Evolutionary conservation across 1,284 basidiomycete genomes (phyloP).

Genomic region (Pseudozyma hubeiensis): DNA sequence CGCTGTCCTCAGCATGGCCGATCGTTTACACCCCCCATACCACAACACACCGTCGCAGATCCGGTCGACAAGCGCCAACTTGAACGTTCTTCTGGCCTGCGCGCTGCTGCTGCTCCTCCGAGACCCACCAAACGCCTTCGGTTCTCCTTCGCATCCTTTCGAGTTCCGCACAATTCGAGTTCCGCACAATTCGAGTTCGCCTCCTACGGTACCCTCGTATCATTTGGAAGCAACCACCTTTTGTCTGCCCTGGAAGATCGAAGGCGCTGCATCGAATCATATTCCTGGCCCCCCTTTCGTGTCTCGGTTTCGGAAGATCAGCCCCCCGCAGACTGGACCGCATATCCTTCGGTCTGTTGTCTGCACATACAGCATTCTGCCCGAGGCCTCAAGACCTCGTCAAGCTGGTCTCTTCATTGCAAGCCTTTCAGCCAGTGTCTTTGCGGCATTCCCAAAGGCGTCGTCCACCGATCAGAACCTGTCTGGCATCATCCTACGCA

Average conservation of each 20-base stretch:
- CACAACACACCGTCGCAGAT: not conserved
- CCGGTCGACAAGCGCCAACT: not conserved
- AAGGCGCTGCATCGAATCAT: too few species aligned
- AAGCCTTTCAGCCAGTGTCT: too few species aligned
- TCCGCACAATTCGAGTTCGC: not conserved
- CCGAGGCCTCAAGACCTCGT: constrained; percentile 14
- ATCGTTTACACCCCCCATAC: not conserved
- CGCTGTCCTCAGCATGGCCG: not conserved
- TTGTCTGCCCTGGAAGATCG: too few species aligned
- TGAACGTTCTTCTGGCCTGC: not conserved
- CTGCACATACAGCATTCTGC: constrained; percentile 31
- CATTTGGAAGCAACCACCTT: not conserved
- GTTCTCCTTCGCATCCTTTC: constrained; percentile 20
- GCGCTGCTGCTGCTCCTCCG: constrained; percentile 1
- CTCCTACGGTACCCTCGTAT: constrained; percentile 19
- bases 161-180: constrained; percentile 1
- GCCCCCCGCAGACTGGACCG: constrained; percentile 13
- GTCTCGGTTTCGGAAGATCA: constrained; percentile 1
- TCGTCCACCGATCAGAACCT: constrained; percentile 5
- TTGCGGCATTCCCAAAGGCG: not conserved
- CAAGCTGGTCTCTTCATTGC: not conserved
- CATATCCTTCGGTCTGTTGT: constrained; percentile 21
- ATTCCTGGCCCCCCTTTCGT: not conserved
- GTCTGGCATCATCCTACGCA: constrained; percentile 21
- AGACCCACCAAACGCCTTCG: constrained; percentile 10